These are phyloP conservation scores for Polygonum maritimum DNA, from an alignment of 148 eudicot species.

Conservation along the genomic window DNA sequence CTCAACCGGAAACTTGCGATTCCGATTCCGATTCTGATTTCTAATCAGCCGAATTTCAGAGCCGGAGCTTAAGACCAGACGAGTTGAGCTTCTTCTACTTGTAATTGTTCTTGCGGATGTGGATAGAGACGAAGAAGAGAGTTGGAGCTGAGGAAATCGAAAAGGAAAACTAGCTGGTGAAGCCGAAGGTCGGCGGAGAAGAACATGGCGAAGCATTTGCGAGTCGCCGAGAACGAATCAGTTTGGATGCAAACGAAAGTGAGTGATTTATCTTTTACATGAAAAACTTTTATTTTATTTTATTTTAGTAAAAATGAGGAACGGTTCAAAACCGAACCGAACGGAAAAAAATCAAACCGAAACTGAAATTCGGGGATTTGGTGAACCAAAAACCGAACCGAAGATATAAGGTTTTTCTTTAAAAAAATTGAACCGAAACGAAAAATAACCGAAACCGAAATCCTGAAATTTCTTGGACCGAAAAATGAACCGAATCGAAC, in stretches of 20 bases:
- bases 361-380: too few species aligned
- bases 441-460: too few species aligned
- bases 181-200: neutral
- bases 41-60: neutral
- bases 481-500: too few species aligned
- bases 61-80: neutral
- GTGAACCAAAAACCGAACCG: too few species aligned
- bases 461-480: too few species aligned
- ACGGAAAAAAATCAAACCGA: too few species aligned
- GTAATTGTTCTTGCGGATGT: neutral
- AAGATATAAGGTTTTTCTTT: too few species aligned
- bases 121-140: neutral
- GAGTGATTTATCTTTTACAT: too few species aligned
- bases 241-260: neutral
- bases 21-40: neutral
- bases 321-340: too few species aligned
- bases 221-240: neutral
- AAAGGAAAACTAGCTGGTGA: neutral
- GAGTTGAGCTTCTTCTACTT: neutral
- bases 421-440: too few species aligned
- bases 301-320: too few species aligned
- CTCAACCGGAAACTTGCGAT: neutral
- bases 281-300: too few species aligned
- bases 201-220: constrained; percentile 7
- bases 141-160: neutral